Evolutionary conservation across 2,329 filamentous ascomycete genomes (phyloP).

Genomic region (Myrmaecium sp.): DNA sequence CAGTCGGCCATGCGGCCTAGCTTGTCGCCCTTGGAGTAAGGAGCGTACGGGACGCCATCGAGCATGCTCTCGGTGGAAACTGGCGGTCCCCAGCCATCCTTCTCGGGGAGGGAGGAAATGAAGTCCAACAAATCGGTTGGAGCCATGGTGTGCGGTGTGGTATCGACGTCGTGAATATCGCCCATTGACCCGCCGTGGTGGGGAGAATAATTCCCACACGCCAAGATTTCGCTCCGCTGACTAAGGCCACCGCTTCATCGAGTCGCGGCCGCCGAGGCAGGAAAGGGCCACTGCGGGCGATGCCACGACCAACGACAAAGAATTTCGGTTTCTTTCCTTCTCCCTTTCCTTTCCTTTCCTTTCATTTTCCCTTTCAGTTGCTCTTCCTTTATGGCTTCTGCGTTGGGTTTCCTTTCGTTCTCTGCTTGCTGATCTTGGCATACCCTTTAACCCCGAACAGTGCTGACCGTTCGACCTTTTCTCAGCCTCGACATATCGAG

Average conservation of each 20-base stretch:
- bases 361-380: not conserved
- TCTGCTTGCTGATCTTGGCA: slow-evolving; percentile 1
- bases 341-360: slow-evolving; percentile 1
- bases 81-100: slow-evolving; percentile 60
- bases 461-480: not conserved
- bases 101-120: slow-evolving; percentile 28
- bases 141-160: slow-evolving; percentile 20
- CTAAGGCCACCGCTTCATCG: slow-evolving; percentile 3
- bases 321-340: not conserved
- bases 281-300: too few relatives aligned
- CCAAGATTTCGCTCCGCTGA: slow-evolving; percentile 5
- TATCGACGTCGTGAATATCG: too few relatives aligned
- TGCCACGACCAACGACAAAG: too few relatives aligned
- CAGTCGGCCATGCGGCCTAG: slow-evolving; percentile 98
- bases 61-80: slow-evolving; percentile 74
- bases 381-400: slow-evolving; percentile 1
- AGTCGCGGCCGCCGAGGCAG: not conserved
- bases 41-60: slow-evolving; percentile 89
- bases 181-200: too few relatives aligned
- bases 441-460: not conserved
- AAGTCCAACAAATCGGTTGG: slow-evolving; percentile 30
- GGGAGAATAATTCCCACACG: slow-evolving; percentile 2
- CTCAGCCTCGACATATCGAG: not conserved
- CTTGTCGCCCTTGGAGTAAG: slow-evolving; percentile 97
- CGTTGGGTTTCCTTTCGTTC: slow-evolving; percentile 1